A percentile compares a stretch with the other conserved stretches of the same genome.
phyloP scores from a whole-genome alignment of 495 filamentous ascomycete genomes.

The Xylaria nigripes region DNA sequence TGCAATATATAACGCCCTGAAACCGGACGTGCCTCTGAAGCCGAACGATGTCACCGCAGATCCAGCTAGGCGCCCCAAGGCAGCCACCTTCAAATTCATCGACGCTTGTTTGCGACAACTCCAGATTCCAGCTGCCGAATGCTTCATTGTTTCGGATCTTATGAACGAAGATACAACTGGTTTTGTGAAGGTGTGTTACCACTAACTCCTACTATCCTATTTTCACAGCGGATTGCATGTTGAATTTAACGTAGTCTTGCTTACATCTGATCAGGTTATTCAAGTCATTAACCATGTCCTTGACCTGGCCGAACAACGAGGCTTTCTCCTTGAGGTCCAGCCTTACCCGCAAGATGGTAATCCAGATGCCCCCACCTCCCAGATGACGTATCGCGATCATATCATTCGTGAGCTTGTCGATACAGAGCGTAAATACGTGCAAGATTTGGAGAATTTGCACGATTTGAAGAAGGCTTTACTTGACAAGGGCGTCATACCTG shows the following conservation, averaged over 20 bases:
- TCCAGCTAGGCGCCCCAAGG: conserved; percentile 53
- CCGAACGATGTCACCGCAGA: conserved; percentile 51
- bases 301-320: conserved; percentile 69
- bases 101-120: conserved; percentile 54
- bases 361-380: conserved; percentile 37
- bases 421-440: conserved; percentile 97
- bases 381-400: conserved; percentile 75
- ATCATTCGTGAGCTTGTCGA: conserved; percentile 84
- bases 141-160: conserved; percentile 84
- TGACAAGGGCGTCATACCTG: conserved; percentile 75
- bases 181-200: conserved; percentile 70
- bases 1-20: conserved; percentile 77
- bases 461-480: conserved; percentile 86
- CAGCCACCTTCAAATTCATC: conserved; percentile 49
- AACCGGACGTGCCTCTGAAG: conserved; percentile 54
- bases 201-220: not conserved
- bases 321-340: conserved; percentile 54
- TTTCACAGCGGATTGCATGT: not conserved
- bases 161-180: conserved; percentile 93
- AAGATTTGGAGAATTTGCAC: conserved; percentile 90
- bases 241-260: not conserved
- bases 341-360: conserved; percentile 38
- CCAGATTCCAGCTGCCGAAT: conserved; percentile 67
- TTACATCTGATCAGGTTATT: conserved; percentile 32
- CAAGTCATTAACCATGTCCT: conserved; percentile 85